Evolutionary conservation across 2,329 filamentous ascomycete genomes (phyloP).

Genomic region (Colletotrichum sp.): DNA sequence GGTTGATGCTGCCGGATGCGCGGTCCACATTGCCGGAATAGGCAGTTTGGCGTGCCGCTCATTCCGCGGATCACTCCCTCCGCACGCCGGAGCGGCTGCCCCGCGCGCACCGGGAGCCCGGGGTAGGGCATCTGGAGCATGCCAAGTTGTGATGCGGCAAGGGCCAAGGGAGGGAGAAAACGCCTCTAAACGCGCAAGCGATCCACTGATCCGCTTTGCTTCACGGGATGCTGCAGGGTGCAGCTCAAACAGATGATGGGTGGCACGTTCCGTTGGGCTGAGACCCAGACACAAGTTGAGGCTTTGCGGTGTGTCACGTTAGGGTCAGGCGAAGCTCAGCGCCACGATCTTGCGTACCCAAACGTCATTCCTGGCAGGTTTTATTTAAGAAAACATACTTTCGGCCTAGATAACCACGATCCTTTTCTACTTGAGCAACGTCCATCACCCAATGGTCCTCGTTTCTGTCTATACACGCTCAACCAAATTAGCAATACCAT

Average conservation of each 20-base stretch:
- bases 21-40: not conserved
- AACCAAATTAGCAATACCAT: not conserved
- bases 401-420: not conserved
- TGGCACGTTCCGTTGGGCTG: not conserved
- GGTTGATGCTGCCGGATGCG: not conserved
- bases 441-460: not conserved
- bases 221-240: slow-evolving; percentile 2
- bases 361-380: not conserved
- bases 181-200: not conserved
- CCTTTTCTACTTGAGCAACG: not conserved
- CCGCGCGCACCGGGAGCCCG: not conserved
- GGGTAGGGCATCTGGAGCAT: not conserved
- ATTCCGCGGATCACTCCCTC: not conserved
- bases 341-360: not conserved
- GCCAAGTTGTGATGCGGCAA: not conserved
- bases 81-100: not conserved
- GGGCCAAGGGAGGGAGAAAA: not conserved
- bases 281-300: not conserved
- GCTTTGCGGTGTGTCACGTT: not conserved
- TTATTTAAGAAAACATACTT: not conserved
- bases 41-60: not conserved
- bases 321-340: not conserved
- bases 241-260: not conserved
- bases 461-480: too few species aligned
- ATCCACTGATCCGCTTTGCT: slow-evolving; percentile 10